A percentile compares a stretch with the other conserved stretches of the same genome.
These are phyloP conservation scores for Apophysomyces ossiformis DNA, from an alignment of 371 early-diverging fungal genomes.

Conservation along the genomic window DNA sequence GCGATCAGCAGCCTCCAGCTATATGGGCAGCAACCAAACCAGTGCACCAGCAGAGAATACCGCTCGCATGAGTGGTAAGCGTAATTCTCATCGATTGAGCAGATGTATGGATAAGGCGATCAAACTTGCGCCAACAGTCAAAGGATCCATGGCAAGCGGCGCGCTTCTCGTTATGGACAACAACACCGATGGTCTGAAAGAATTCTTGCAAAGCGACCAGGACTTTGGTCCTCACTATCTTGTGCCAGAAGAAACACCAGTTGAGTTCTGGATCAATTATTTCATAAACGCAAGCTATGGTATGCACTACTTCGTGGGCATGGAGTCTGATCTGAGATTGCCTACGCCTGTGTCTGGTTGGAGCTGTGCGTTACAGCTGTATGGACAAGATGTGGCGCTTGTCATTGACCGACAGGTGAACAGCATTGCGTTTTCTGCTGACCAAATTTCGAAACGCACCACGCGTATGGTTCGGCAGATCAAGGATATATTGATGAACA, in stretches of 20 bases:
- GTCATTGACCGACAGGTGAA: constrained; percentile 40
- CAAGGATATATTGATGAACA: constrained; percentile 30
- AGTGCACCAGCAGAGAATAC: not conserved
- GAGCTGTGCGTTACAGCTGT: constrained; percentile 37
- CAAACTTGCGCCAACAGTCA: constrained; percentile 22
- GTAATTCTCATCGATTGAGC: constrained; percentile 44
- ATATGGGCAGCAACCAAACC: constrained; percentile 18
- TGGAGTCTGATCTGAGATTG: constrained; percentile 35
- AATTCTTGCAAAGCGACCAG: constrained; percentile 13
- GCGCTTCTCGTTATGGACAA: constrained; percentile 4
- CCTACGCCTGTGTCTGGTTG: constrained; percentile 45
- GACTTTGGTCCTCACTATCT: constrained; percentile 34
- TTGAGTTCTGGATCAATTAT: constrained; percentile 48
- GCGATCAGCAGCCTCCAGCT: constrained; percentile 30
- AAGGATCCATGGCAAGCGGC: constrained; percentile 19
- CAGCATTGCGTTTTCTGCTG: constrained; percentile 42
- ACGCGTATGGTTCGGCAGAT: constrained; percentile 47
- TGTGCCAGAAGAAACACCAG: constrained; percentile 41
- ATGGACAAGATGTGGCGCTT: constrained; percentile 20
- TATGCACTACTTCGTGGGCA: constrained; percentile 50
- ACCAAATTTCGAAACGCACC: constrained; percentile 40
- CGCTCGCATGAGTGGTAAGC: constrained; percentile 22
- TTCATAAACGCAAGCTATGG: constrained; percentile 51
- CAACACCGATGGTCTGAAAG: constrained; percentile 11
- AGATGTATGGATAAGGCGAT: constrained; percentile 47